A percentile compares a stretch with the other conserved stretches of the same genome.
These are phyloP conservation scores for Epichloe bromicola DNA, from an alignment of 2,329 filamentous ascomycete species.

Conservation along the genomic window DNA sequence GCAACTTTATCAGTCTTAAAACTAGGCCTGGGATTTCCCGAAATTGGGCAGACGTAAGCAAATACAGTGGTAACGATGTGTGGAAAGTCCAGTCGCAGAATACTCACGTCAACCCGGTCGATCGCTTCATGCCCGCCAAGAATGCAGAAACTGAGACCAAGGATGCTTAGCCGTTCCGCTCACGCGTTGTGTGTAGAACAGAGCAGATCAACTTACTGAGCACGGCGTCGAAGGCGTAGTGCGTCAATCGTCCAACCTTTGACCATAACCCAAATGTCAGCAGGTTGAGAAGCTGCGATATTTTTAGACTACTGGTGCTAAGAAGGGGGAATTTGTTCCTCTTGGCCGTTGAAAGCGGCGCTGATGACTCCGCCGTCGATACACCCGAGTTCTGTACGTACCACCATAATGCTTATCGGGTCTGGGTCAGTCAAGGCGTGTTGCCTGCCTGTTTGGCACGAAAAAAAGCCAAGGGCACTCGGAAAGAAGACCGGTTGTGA, in stretches of 20 bases:
- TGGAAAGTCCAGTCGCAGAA: background rate
- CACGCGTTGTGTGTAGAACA: background rate
- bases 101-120: constrained; percentile 93
- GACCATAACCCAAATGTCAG: constrained; percentile 55
- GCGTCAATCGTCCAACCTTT: constrained; percentile 84
- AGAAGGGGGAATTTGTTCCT: background rate
- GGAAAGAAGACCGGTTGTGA: background rate
- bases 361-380: background rate
- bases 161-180: background rate
- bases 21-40: constrained; percentile 46
- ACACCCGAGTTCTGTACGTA: constrained; percentile 11
- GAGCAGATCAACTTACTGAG: constrained; percentile 48
- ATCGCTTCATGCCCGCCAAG: constrained; percentile 92
- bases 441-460: background rate
- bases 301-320: constrained; percentile 19
- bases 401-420: constrained; percentile 18
- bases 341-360: background rate
- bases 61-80: background rate
- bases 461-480: background rate
- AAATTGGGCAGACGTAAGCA: constrained; percentile 20
- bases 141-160: constrained; percentile 68
- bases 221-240: constrained; percentile 94
- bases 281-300: constrained; percentile 47
- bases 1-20: constrained; percentile 76
- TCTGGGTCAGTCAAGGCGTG: background rate